phyloP scores from a whole-genome alignment of 2,329 filamentous ascomycete species.

The Colletotrichum gloeosporioides region DNA sequence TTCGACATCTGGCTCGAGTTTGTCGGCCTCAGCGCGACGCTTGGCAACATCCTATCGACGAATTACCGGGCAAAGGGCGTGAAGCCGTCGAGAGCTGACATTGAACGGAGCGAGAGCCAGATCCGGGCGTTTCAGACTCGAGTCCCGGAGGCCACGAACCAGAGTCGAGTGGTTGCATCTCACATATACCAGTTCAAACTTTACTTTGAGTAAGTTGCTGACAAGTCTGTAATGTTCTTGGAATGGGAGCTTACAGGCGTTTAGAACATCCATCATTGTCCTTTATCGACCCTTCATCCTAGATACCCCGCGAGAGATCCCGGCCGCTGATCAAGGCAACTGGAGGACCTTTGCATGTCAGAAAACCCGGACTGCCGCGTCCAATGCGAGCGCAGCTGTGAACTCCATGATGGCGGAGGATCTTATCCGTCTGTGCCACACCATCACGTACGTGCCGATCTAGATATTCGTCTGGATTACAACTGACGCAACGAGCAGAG shows the following conservation, averaged over 20 bases:
- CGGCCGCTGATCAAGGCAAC: neutral
- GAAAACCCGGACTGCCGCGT: conserved; percentile 8
- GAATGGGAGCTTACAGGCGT: fast-evolving
- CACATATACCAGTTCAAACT: conserved; percentile 12
- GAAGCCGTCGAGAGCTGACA: neutral
- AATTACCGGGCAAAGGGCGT: neutral
- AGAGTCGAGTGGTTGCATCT: neutral
- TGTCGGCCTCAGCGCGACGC: neutral
- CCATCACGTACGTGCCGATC: neutral
- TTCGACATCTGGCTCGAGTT: conserved; percentile 1
- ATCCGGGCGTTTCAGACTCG: neutral
- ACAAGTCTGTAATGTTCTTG: no score
- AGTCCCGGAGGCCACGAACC: neutral
- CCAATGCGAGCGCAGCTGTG: neutral
- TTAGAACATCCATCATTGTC: conserved; percentile 1
- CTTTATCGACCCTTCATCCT: conserved; percentile 16
- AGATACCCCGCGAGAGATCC: conserved; percentile 2
- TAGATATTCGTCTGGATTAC: neutral
- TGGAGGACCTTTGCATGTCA: conserved; percentile 10
- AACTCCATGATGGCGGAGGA: conserved; percentile 15
- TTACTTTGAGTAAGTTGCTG: conserved; percentile 1
- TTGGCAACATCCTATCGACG: neutral
- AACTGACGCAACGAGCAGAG: neutral
- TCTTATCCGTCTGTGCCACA: conserved; percentile 2
- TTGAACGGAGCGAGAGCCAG: conserved; percentile 2